Evolutionary conservation across 345 rosid species (phyloP).

Genomic region (Dipteronia sinensis): DNA sequence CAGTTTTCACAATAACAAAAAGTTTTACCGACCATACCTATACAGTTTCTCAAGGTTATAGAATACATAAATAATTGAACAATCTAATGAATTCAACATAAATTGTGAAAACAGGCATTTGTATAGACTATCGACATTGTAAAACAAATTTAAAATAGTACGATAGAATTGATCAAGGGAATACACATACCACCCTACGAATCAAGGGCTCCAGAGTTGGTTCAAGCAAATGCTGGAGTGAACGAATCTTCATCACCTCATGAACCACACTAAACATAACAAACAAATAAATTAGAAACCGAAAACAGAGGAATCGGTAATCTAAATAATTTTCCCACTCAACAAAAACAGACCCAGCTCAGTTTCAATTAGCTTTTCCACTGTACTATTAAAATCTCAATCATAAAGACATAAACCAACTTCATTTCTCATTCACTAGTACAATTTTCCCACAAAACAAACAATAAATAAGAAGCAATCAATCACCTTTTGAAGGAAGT

Average conservation of each 20-base stretch:
- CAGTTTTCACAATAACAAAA: not conserved
- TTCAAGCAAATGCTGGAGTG: slow-evolving; percentile 74
- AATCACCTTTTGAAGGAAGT: slow-evolving; percentile 58
- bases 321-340: not conserved
- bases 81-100: not conserved
- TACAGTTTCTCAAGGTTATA: not conserved
- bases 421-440: not conserved
- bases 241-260: slow-evolving; percentile 78
- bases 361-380: not conserved
- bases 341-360: slow-evolving; percentile 20
- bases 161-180: not conserved
- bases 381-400: not conserved
- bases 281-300: slow-evolving; percentile 28
- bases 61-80: not conserved
- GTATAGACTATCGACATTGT: not conserved
- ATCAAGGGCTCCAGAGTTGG: slow-evolving; percentile 92
- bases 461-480: not conserved
- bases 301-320: not conserved
- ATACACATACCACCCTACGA: slow-evolving; percentile 82
- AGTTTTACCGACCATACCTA: too few relatives aligned
- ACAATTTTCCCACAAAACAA: not conserved
- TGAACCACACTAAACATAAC: slow-evolving; percentile 75
- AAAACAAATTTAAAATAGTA: not conserved
- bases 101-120: not conserved
- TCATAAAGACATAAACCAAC: slow-evolving; percentile 7